Evolutionary conservation across 164 flowering plant species (phyloP).

Genomic region (Nymphaea thermarum): DNA sequence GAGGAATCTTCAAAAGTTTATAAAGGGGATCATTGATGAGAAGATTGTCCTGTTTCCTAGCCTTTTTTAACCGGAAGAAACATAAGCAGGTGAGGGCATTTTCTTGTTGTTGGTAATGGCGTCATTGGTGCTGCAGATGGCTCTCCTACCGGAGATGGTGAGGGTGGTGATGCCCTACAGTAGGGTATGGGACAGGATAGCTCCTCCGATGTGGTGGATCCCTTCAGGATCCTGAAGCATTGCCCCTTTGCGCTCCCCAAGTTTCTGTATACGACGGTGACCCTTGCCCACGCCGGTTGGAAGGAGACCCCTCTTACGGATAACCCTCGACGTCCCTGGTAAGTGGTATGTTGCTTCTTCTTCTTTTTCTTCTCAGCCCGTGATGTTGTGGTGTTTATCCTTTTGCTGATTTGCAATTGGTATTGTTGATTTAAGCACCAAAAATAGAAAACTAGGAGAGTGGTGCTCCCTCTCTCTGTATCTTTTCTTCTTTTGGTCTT

Average conservation of each 20-base stretch:
- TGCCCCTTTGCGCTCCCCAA: slow-evolving; percentile 22
- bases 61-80: no score
- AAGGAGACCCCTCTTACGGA: slow-evolving; percentile 25
- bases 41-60: no score
- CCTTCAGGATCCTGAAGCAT: slow-evolving; percentile 33
- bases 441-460: no score
- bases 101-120: background rate
- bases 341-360: slow-evolving; percentile 4
- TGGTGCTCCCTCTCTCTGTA: no score
- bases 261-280: slow-evolving; percentile 7
- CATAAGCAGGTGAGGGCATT: background rate
- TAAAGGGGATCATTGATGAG: no score
- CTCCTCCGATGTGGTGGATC: slow-evolving; percentile 20
- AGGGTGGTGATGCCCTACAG: slow-evolving; percentile 21
- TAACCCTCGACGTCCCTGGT: slow-evolving; percentile 22
- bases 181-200: slow-evolving; percentile 20
- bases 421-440: no score
- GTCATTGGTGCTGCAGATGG: background rate
- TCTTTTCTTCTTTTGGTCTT: no score
- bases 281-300: slow-evolving; percentile 33
- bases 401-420: background rate
- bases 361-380: background rate
- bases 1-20: no score
- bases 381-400: background rate
- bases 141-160: background rate